Evolutionary conservation across 2,329 filamentous ascomycete species (phyloP).

Genomic region (Aspergillus chevalieri): DNA sequence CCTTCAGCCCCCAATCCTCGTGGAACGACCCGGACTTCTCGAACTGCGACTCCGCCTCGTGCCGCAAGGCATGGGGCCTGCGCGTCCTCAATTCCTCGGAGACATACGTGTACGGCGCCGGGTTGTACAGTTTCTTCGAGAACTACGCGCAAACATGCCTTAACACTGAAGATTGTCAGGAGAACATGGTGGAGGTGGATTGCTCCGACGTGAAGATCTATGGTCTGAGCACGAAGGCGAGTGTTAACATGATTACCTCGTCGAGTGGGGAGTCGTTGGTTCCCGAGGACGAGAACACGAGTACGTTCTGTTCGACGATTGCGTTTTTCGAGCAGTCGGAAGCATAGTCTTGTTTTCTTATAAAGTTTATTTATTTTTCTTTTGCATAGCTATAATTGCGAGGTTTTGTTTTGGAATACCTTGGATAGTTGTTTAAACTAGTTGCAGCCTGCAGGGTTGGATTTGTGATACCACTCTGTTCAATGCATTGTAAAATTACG

Average conservation of each 20-base stretch:
- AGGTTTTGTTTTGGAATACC: too few species aligned
- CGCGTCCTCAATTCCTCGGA: conserved; percentile 63
- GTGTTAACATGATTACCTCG: conserved; percentile 63
- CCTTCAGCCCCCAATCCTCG: conserved; percentile 28
- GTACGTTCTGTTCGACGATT: conserved; percentile 41
- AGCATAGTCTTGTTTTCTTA: neutral
- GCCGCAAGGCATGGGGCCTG: conserved; percentile 72
- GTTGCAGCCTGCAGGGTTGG: too few species aligned
- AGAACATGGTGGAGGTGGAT: conserved; percentile 70
- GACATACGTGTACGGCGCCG: conserved; percentile 64
- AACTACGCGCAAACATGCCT: conserved; percentile 72
- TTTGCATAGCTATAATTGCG: too few species aligned
- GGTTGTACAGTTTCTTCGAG: conserved; percentile 77
- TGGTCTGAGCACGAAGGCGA: conserved; percentile 68
- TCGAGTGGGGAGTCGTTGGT: conserved; percentile 30
- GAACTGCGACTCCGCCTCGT: conserved; percentile 50
- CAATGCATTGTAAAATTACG: too few species aligned
- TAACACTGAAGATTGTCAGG: conserved; percentile 62
- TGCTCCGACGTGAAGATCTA: conserved; percentile 58
- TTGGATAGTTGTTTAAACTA: too few species aligned
- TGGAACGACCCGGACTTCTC: conserved; percentile 60
- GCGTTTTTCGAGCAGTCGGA: conserved; percentile 35
- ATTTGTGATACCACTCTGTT: too few species aligned
- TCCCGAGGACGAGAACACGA: conserved; percentile 34
- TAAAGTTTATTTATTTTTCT: neutral